Conservation (phyloP, 129 eudicot genomes). For the Flaveria trinervia region DNA sequence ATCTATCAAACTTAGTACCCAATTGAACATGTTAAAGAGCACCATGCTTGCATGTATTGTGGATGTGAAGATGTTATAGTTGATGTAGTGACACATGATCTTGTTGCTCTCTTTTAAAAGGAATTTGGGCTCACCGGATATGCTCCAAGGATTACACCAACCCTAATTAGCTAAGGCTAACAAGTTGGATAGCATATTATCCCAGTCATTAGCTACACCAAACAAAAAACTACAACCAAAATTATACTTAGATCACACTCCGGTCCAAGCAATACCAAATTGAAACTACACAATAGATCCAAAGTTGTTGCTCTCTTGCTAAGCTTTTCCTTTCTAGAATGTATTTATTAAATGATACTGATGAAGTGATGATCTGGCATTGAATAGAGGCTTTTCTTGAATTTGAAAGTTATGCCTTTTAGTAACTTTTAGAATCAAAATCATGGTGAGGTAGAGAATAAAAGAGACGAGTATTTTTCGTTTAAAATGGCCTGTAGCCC, state of each 20-base stretch:
- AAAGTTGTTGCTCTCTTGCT: neutral
- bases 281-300: too few relatives aligned
- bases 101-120: too few relatives aligned
- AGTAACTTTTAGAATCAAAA: too few relatives aligned
- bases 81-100: too few relatives aligned
- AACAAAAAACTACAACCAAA: too few relatives aligned
- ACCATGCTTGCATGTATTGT: neutral
- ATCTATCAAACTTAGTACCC: neutral
- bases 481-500: constrained; percentile 3
- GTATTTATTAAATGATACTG: neutral
- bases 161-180: too few relatives aligned
- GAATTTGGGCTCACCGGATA: too few relatives aligned
- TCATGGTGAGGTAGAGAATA: neutral
- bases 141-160: too few relatives aligned
- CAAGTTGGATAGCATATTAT: too few relatives aligned
- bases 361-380: neutral
- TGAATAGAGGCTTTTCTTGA: neutral
- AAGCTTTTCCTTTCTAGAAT: constrained; percentile 3
- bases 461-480: neutral
- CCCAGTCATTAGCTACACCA: too few relatives aligned
- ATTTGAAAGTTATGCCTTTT: neutral
- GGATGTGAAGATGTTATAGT: neutral
- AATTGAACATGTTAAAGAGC: constrained; percentile 15
- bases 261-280: too few relatives aligned
- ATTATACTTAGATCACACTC: too few relatives aligned